Evolutionary conservation across 2,329 filamentous ascomycete genomes (phyloP), one percentile per base, ranked within the genome.

Genomic region (Sporothrix pallida): DNA sequence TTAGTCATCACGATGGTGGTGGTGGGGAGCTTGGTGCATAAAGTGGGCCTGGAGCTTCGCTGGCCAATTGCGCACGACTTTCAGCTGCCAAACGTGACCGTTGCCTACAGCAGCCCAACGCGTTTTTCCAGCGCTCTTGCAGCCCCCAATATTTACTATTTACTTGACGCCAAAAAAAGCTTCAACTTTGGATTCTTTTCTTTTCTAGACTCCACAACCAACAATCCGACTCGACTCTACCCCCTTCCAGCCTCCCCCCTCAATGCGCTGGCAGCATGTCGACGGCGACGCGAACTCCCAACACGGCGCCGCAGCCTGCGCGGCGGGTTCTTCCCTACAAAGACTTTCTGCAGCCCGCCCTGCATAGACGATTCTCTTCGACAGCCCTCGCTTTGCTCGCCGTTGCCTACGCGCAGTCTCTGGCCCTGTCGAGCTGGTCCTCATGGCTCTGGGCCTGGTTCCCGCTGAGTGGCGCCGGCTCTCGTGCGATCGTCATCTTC

Each of bases 361-460:
- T 98, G 76, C 95, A 98, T 82, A 88, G 93, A 79, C 90, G 94
- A 79, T 98, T 98, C 83, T 91, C 92, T 68, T 91, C 90, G 76
- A 94, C 93, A 13, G 92, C 92, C 67, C 87, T 88, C 15, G 84
- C 93, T 76, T 86, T 94, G 15, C 83, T 96, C 10, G 83, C 86
- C 67, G 85, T 94, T 73, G 93, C 93, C 80, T 97, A 96, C 81
- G 72, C 88, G 52, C 89, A 93, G 79, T 88, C 94, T 68, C 83
- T 96, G 71, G 81, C 90, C 73, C 87, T 97, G 76, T 90, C 92
- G 20, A 86, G 87, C 76, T 93, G 90, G 85, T 87, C 87, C 77
- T 91, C 91, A 63, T 86, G 93, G 70, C 84, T 97, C 75, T 97
- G 94, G 94, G 86, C 90, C 78, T 95, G 93, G 92, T 94, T 97